Conservation (phyloP, 2,329 filamentous ascomycete genomes). For the Capronia americana region DNA sequence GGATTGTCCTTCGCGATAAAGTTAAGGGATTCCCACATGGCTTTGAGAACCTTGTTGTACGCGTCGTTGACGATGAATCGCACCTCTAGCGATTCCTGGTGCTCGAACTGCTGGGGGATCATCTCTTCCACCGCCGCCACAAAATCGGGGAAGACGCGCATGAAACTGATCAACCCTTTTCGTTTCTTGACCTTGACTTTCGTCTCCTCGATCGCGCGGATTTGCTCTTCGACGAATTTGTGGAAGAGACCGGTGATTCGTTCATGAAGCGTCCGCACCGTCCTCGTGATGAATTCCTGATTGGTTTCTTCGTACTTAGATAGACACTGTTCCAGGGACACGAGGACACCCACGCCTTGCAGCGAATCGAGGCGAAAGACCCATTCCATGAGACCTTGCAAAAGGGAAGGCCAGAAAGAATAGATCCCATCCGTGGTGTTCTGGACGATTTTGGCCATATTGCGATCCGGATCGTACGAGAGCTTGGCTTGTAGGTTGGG, state of each 20-base stretch:
- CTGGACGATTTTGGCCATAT: slow-evolving; percentile 82
- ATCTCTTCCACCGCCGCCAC: slow-evolving; percentile 83
- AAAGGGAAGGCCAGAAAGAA: slow-evolving; percentile 76
- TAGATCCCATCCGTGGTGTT: slow-evolving; percentile 89
- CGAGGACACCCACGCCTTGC: slow-evolving; percentile 89
- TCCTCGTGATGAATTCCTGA: slow-evolving; percentile 84
- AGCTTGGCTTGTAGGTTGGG: slow-evolving; percentile 76
- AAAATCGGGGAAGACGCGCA: slow-evolving; percentile 90
- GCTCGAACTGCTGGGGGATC: slow-evolving; percentile 63
- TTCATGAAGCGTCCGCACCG: slow-evolving; percentile 79
- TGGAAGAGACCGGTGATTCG: slow-evolving; percentile 77
- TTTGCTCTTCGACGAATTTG: slow-evolving; percentile 92
- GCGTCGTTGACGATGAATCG: slow-evolving; percentile 82
- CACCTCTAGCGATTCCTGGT: slow-evolving; percentile 68
- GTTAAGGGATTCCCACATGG: slow-evolving; percentile 97
- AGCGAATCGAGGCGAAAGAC: slow-evolving; percentile 78
- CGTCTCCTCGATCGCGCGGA: slow-evolving; percentile 94
- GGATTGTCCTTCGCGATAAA: slow-evolving; percentile 82
- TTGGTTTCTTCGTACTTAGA: slow-evolving; percentile 84
- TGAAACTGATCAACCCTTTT: slow-evolving; percentile 94
- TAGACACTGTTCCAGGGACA: slow-evolving; percentile 78
- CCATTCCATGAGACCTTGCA: slow-evolving; percentile 84
- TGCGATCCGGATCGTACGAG: slow-evolving; percentile 86
- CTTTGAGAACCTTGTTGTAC: slow-evolving; percentile 86
- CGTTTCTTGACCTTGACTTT: slow-evolving; percentile 99